Evolutionary conservation across 371 early-diverging fungal genomes (phyloP).

Genomic region (Syncephalastrum contaminatum): DNA sequence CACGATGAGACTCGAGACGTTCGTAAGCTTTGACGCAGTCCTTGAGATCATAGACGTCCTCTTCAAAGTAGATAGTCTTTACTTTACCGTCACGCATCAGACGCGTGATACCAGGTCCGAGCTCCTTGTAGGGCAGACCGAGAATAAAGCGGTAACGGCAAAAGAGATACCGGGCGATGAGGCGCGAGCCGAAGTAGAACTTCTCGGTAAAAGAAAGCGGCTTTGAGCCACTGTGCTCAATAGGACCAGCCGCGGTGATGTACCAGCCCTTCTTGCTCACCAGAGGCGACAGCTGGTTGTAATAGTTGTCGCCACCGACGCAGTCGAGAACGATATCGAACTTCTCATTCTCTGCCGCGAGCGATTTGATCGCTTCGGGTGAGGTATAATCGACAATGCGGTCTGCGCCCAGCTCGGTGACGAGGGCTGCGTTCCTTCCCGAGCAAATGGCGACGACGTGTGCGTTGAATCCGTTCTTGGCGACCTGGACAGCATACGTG

Average conservation of each 20-base stretch:
- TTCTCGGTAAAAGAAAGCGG: constrained; percentile 6
- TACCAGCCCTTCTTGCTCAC: constrained; percentile 38
- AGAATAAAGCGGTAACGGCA: constrained; percentile 12
- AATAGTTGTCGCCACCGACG: constrained; percentile 56
- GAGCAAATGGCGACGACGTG: constrained; percentile 68
- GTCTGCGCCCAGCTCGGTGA: constrained; percentile 60
- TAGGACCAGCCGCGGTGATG: constrained; percentile 45
- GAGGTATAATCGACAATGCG: constrained; percentile 56
- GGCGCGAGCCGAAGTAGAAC: constrained; percentile 13
- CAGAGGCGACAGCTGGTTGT: constrained; percentile 23
- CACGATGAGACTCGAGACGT: constrained; percentile 33
- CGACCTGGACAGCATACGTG: constrained; percentile 61
- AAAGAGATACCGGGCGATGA: neutral
- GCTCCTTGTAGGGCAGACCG: constrained; percentile 8
- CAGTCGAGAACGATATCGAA: constrained; percentile 52
- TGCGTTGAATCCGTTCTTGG: constrained; percentile 51
- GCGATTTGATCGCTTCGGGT: constrained; percentile 21
- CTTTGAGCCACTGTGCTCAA: constrained; percentile 21
- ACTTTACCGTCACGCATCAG: constrained; percentile 8
- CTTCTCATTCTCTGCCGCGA: constrained; percentile 15
- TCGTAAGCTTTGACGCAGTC: constrained; percentile 46
- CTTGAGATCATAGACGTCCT: constrained; percentile 25
- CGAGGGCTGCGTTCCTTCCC: constrained; percentile 45
- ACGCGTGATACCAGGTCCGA: constrained; percentile 4
- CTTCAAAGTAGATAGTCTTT: constrained; percentile 12